Conservation (phyloP, 345 rosid genomes). For the Aegle marmelos region DNA sequence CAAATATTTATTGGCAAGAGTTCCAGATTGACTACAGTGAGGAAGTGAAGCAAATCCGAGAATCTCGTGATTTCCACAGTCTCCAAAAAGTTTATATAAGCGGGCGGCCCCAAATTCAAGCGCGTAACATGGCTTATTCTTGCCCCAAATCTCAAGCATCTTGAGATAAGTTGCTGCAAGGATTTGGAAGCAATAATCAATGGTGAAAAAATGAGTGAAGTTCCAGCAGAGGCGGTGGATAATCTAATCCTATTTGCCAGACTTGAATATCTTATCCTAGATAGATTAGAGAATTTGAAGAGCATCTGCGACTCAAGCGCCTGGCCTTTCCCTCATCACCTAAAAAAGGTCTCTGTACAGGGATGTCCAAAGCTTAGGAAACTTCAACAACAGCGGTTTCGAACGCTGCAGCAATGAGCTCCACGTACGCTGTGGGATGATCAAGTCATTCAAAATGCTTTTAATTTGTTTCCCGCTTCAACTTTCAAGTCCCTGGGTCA, state of each 20-base stretch:
- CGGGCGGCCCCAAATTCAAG: fast-evolving
- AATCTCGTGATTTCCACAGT: neutral
- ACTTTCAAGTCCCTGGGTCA: too few species aligned
- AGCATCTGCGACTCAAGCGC: neutral
- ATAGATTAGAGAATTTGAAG: neutral
- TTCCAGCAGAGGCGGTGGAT: neutral
- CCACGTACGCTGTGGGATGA: too few species aligned
- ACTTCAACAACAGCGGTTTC: too few species aligned
- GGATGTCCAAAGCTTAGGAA: too few species aligned
- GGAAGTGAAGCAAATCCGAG: neutral
- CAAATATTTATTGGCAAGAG: neutral
- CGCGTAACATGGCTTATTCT: slow-evolving; percentile 24
- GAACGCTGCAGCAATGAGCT: too few species aligned
- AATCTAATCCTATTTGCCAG: neutral
- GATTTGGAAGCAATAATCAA: neutral
- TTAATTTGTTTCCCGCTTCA: too few species aligned
- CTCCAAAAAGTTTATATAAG: neutral
- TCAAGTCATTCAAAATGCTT: too few species aligned
- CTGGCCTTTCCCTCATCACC: neutral
- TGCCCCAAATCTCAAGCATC: slow-evolving; percentile 15
- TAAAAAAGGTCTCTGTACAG: neutral
- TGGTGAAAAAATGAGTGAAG: neutral
- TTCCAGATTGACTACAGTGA: neutral
- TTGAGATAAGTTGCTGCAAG: too few species aligned
- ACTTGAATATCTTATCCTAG: neutral